phyloP scores from a whole-genome alignment of 345 rosid species.

The thale cress (Arabidopsis thaliana) region TAIR10.1 NC_003075.7:17068001-17068500 shows the following conservation, averaged over 20 bases:
- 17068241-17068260: slow-evolving; percentile 21
- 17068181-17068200: neutral
- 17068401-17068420: slow-evolving; percentile 99
- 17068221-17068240: slow-evolving; percentile 22
- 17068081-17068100: slow-evolving; percentile 10
- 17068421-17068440: slow-evolving; percentile 94
- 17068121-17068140: slow-evolving; percentile 6
- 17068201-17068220: slow-evolving; percentile 12
- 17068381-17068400: slow-evolving; percentile 99
- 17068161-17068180: slow-evolving; percentile 13
- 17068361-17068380: slow-evolving; percentile 99
- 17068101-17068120: slow-evolving; percentile 6
- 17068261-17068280: slow-evolving; percentile 2
- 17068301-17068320: slow-evolving; percentile 96
- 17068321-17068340: slow-evolving; percentile 99
- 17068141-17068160: slow-evolving; percentile 16
- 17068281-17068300: slow-evolving; percentile 10
- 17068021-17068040: slow-evolving; percentile 94
- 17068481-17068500: slow-evolving; percentile 98
- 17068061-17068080: slow-evolving; percentile 35
- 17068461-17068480: slow-evolving; percentile 95
- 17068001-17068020: slow-evolving; percentile 95
- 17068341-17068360: slow-evolving; percentile 97
- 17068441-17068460: slow-evolving; percentile 92
- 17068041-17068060: slow-evolving; percentile 99